Conservation (phyloP, 768 basidiomycete species). For the Asterophora parasitica region DNA sequence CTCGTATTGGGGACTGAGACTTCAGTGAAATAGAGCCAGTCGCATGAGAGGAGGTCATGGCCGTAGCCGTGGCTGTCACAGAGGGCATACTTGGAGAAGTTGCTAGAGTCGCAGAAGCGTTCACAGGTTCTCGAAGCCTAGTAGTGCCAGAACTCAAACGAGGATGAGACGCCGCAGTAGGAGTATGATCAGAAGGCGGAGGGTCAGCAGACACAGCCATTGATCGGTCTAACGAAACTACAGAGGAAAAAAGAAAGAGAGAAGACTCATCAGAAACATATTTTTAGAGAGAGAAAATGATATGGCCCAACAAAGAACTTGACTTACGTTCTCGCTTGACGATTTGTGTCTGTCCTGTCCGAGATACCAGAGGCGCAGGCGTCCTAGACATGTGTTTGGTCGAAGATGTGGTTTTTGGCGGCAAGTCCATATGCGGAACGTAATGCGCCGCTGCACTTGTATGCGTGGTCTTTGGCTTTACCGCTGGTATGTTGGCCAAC, state of each 20-base stretch:
- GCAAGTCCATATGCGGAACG: no score
- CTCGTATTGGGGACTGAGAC: neutral
- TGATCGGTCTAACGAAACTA: neutral
- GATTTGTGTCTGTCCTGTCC: slow-evolving; percentile 1
- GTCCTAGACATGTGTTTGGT: neutral
- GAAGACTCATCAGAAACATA: neutral
- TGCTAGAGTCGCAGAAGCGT: neutral
- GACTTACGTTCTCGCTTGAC: slow-evolving; percentile 2
- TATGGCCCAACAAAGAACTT: neutral
- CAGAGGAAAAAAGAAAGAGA: neutral
- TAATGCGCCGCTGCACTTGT: no score
- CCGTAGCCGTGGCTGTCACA: neutral
- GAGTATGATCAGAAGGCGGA: no score
- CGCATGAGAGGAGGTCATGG: neutral
- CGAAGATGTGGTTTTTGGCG: neutral
- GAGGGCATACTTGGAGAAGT: neutral
- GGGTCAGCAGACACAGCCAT: neutral
- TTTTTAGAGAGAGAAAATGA: neutral
- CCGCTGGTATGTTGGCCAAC: no score
- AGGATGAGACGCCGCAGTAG: neutral
- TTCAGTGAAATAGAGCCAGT: neutral
- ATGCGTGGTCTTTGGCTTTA: no score
- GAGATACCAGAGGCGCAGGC: no score
- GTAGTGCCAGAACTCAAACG: neutral
- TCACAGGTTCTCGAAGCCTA: neutral